These are phyloP conservation scores for Vitis labrusca DNA, from an alignment of 164 flowering plant genomes.

Conservation along the genomic window DNA sequence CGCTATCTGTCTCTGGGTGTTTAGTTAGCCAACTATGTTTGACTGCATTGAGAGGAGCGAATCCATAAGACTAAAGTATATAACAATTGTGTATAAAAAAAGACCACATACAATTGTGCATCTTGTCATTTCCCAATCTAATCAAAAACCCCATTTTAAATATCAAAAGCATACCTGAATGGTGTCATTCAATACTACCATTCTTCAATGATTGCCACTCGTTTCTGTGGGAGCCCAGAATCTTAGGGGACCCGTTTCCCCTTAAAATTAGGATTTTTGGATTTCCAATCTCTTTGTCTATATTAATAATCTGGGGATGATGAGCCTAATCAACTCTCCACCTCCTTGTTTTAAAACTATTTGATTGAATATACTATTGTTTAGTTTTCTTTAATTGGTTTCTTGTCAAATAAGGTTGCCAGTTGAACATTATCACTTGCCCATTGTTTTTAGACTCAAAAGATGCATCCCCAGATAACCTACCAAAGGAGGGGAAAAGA, in stretches of 20 bases:
- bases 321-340: slow-evolving; percentile 25
- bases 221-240: slow-evolving; percentile 25
- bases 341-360: slow-evolving; percentile 16
- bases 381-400: background rate
- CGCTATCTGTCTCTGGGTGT: slow-evolving; percentile 3
- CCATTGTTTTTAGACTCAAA: background rate
- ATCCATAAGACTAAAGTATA: slow-evolving; percentile 7
- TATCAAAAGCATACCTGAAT: slow-evolving; percentile 8
- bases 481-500: background rate
- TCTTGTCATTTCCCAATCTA: slow-evolving; percentile 13
- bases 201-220: slow-evolving; percentile 46
- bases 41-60: slow-evolving; percentile 17
- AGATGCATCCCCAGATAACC: background rate
- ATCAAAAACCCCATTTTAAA: slow-evolving; percentile 5
- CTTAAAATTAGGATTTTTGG: slow-evolving; percentile 24
- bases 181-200: slow-evolving; percentile 22
- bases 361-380: background rate
- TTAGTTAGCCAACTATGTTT: slow-evolving; percentile 34
- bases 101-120: background rate
- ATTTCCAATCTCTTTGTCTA: slow-evolving; percentile 11
- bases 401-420: slow-evolving; percentile 11
- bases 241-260: slow-evolving; percentile 23
- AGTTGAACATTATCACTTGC: background rate
- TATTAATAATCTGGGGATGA: slow-evolving; percentile 6
- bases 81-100: background rate